Evolutionary conservation across 2,329 filamentous ascomycete genomes (phyloP), one percentile per base, ranked within the genome.

Genomic region (Tolypocladium cylindrosporum): DNA sequence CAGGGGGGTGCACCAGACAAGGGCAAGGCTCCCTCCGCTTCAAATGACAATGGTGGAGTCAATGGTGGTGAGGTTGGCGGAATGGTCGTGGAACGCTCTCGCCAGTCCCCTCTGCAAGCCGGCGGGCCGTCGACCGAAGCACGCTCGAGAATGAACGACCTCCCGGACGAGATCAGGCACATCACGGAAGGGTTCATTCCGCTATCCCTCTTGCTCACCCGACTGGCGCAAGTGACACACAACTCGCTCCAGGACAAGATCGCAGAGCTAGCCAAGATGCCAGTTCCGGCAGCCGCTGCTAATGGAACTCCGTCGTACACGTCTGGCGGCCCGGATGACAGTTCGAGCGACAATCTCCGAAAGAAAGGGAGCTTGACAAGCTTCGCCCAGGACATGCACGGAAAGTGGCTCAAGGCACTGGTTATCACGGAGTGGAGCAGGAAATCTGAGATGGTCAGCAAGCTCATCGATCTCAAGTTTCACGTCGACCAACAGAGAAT

Each of bases 371-470:
- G 79, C 41, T 72, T 97, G 56, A 73, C 96, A 59, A 84, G 89
- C 50, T 96, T 94, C 74, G 85, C 89, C 10, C 87, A 93, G 69
- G 82, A 85, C 27, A 84, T 88, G 67, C 87, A 96, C 67, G 85
- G 87, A 37, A 91, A 90, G 75, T 97, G 95, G 79, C 90, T 96
- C 70, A 97, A 99, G 75, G 83, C 92, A 9, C 79, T 97, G 24
- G 91, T 99, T 27, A 86, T 99, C 53, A 86, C 89, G 1, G 88
- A 94, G 73, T 99, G 94, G 94, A 90, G 89, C 69, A 83, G 89
- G 67, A 87, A 89, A 70, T 85, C 88, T 40, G 80, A 85, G 43
- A 85, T 89, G 64, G 89, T 97, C 64, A 89, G 88, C 75, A 91
- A 88, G 71, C 80, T 97, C 60, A 95, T 97, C 63, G 92, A 97